A percentile compares a stretch with the other conserved stretches of the same genome.
Evolutionary conservation across 148 eudicot genomes (phyloP).

Genomic region (Talinum fruticosum): DNA sequence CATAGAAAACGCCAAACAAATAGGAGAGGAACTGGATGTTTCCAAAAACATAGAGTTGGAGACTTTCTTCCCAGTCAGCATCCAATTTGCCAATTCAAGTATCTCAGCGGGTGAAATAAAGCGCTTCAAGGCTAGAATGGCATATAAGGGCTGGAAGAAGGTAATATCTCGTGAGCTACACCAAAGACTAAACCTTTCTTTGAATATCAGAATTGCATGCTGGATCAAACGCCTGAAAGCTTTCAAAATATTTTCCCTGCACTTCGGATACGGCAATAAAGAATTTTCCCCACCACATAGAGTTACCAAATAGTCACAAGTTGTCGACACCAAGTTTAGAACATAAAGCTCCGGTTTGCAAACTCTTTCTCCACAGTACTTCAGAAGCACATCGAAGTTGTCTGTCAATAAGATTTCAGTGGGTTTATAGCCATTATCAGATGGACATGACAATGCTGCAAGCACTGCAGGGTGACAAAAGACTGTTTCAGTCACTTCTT

Average conservation of each 20-base stretch:
- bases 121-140: slow-evolving; percentile 48
- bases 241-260: slow-evolving; percentile 32
- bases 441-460: slow-evolving; percentile 45
- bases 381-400: slow-evolving; percentile 34
- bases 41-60: slow-evolving; percentile 21
- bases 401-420: slow-evolving; percentile 37
- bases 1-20: slow-evolving; percentile 50
- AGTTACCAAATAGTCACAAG: slow-evolving; percentile 40
- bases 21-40: slow-evolving; percentile 41
- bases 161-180: slow-evolving; percentile 34
- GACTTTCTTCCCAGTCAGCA: slow-evolving; percentile 42
- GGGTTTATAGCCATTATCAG: slow-evolving; percentile 32
- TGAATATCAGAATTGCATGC: slow-evolving; percentile 43
- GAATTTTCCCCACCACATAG: slow-evolving; percentile 27
- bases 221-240: slow-evolving; percentile 37
- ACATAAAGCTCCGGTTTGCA: slow-evolving; percentile 43
- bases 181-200: slow-evolving; percentile 46
- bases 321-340: slow-evolving; percentile 45
- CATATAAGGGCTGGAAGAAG: slow-evolving; percentile 52
- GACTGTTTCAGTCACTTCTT: slow-evolving; percentile 54
- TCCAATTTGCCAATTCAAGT: slow-evolving; percentile 72
- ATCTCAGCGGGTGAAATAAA: slow-evolving; percentile 70
- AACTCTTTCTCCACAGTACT: slow-evolving; percentile 39
- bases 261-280: slow-evolving; percentile 23
- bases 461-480: slow-evolving; percentile 64